Base-by-base conservation (phyloP, 1,284 basidiomycete species). In the Cutaneotrichosporon mucoides region DNA sequence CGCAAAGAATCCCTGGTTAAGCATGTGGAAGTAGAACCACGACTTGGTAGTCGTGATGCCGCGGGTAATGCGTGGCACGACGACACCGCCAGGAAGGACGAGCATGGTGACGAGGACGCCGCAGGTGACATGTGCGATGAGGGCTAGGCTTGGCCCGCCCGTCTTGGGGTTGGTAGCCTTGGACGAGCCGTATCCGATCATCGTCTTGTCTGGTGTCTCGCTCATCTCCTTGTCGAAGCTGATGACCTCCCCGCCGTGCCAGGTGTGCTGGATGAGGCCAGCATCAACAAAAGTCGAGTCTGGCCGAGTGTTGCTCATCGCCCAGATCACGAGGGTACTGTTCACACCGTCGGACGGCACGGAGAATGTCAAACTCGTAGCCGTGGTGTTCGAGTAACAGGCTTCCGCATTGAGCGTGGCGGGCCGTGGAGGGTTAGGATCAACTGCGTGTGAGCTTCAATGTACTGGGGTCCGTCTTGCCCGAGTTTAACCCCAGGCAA, bases 21-120 rank as follows among this genome's bases (percentile, higher is more conserved):
- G 80, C 81, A 66, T 70, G 59, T 85, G 82, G 12, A 77, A 78
- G 13, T 75, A 79, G 73, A 85, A 86, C 86, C 86, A 88, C 66
- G 66, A 70, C 54, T 68, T 49, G 0, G 70, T 73, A 0, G 76
- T 75, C 9, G 80, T 80, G 63, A 84, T 80, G 0, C 83, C 85
- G 55, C 86, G 77, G 24, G 83, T 75, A 63, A 82, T 84, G 40
- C 86, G 80, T 1, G 84, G 85, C 33, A 87, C 64, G 37, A 88
- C 75, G 2, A 82, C 82, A 5, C 85, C 86, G 16, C 77, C 69
- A 3, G 87, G 86, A 0, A 87, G 76, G 40, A 88, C 72, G 6
- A 87, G 49, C 59, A 87, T 75, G 66, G 86, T 86, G 1, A 82
- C 86, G 34, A 84, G 54, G 6, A 77, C 76, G 48, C 81, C 83